A percentile compares a stretch with the other conserved stretches of the same genome.
phyloP scores from a whole-genome alignment of 768 basidiomycete species.

The Boletus reticuloceps region DNA sequence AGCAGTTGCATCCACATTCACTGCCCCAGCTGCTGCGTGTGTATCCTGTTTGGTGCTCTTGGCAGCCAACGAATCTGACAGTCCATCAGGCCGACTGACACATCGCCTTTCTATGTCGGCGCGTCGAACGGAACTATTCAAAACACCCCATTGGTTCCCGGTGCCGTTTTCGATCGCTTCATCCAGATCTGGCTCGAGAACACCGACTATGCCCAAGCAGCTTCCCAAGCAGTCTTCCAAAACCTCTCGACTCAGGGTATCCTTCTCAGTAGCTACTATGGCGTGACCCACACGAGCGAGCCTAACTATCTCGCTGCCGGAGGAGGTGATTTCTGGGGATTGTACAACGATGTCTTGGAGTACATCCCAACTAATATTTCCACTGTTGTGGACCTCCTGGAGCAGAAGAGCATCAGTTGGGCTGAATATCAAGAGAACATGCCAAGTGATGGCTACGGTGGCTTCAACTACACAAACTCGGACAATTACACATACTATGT shows the following conservation, averaged over 20 bases:
- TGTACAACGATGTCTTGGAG: conserved; percentile 41
- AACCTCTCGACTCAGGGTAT: conserved; percentile 48
- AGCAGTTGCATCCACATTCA: conserved; percentile 24
- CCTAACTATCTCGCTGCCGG: conserved; percentile 53
- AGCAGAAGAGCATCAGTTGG: conserved; percentile 57
- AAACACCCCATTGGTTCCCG: conserved; percentile 37
- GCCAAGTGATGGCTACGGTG: conserved; percentile 48
- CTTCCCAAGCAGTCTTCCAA: conserved; percentile 28
- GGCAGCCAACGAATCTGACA: not conserved
- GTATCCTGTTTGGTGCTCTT: too few species aligned
- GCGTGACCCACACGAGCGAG: conserved; percentile 56
- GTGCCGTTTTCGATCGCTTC: conserved; percentile 46
- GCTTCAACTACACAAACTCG: conserved; percentile 33
- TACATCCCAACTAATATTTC: conserved; percentile 47
- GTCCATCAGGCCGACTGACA: conserved; percentile 23
- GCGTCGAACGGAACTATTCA: conserved; percentile 41
- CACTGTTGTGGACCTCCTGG: conserved; percentile 58
- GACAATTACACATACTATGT: conserved; percentile 48
- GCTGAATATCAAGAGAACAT: conserved; percentile 57
- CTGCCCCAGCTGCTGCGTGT: conserved; percentile 28
- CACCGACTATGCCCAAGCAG: conserved; percentile 44
- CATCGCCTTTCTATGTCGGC: conserved; percentile 41
- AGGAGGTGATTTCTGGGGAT: conserved; percentile 50
- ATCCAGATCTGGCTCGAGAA: conserved; percentile 64
- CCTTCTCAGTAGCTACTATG: conserved; percentile 44